Base-by-base conservation (phyloP, 495 filamentous ascomycete species). In the Penicillium steckii region DNA sequence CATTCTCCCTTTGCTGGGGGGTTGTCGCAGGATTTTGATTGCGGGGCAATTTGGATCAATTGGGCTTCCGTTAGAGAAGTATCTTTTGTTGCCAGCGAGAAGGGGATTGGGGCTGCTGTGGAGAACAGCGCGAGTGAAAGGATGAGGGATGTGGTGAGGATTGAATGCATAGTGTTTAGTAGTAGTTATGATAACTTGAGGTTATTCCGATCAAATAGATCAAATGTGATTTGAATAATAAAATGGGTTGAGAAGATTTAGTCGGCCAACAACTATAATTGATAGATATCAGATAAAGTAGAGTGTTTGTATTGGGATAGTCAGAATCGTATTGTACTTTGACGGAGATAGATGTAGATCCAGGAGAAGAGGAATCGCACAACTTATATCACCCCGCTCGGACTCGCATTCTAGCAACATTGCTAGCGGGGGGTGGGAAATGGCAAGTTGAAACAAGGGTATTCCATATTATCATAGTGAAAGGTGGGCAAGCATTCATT, bases 1-100 rank as follows among this genome's bases (percentile, higher is more conserved):
- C 90, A 95, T 66, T 93, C 86, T 19, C 60, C 64, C 23, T 71
- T 48, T 8, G 62, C 71, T 3, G 66, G 60, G 13, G 65, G 57
- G 54, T 72, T 66, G 46, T 53, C 63, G 67, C 86, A 87, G 7
- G 72, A 61, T 9, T 48, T 47, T 10, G 82, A 79, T 6, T 48
- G 64, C 0, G 83, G 81, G 22, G 78, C 72, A 65, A 89, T 82
- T 50, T 66, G 50, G 32, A 74, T 70, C 55, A 86, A 75, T 44
- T 78, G 67, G 8, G 69, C 60, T 17, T 78, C 65, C 3, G 75
- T 80, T 41, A 78, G 21, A 25, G 56, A 13, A 17, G 48, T 27
- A 8, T 43, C 19, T 30, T 23, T 35, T 32, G n/a, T 17, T 30
- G 41, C 33, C 8, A 46, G 23, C 46, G 27, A 35, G 25, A 49